Base-by-base conservation (phyloP, 805 yeast species). In the Ogataea thermomethanolica region DNA sequence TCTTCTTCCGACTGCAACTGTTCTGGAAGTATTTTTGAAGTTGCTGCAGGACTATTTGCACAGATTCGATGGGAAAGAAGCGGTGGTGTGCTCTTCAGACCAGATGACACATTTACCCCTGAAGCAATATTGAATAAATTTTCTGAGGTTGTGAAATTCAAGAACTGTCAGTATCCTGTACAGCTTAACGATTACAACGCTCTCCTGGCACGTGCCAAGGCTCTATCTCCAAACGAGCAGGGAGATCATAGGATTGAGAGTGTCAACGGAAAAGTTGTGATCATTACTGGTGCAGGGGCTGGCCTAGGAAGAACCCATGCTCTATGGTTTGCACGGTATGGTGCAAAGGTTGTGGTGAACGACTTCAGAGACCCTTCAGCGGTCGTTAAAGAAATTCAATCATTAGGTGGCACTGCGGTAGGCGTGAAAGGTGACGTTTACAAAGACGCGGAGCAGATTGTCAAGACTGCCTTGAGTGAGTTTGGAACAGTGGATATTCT, bases 51-150 rank as follows among this genome's bases (percentile, higher is more conserved):
- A 1, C 84, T 82, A 61, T 87, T 75, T 62, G 87, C 89, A 29
- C 95, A 88, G 65, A 82, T 91, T 46, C 78, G 96, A 58, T 91
- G 97, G 97, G 91, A 91, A 66, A 79, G 98, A 61, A 79, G 91
- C 22, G 77, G 84, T 12, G 99, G 98, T 51, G 85, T 78, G 44
- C 70, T 81, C 48, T 84, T 91, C 69, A 85, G 81, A 62, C 84
- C 95, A 26, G 88, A 82, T 57, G 72, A 74, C 25, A 54, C 79
- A 15, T 83, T 84, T 53, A 87, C 96, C 5, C 93, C 97, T 10
- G 95, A 89, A 53, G 82, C 91, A 1, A 81, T 91, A 28, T 74
- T 88, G 45, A 67, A 71, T 55, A 74, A 77, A 56, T 83, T 83
- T 66, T 70, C 72, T 20, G 78, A 80, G 24, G 73, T 91, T 43